Evolutionary conservation across 805 yeast species (phyloP).

Genomic region (Ogataea nonfermentans): DNA sequence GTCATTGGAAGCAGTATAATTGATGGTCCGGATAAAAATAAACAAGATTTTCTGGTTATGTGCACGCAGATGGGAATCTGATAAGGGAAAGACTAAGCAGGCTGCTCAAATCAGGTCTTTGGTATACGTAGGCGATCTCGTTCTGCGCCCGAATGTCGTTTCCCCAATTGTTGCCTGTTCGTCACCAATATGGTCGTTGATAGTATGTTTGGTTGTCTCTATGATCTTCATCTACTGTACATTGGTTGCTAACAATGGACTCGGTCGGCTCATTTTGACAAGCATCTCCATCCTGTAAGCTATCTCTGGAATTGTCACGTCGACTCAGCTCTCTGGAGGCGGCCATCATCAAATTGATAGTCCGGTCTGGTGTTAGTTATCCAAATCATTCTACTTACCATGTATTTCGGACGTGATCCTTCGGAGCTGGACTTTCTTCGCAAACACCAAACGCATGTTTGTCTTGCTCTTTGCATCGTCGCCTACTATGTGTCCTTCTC

Average conservation of each 20-base stretch:
- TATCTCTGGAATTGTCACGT: conserved; percentile 11
- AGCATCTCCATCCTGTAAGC: conserved; percentile 1
- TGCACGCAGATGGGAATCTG: neutral
- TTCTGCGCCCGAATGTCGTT: no score
- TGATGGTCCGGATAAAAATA: conserved; percentile 1
- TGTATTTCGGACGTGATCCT: conserved; percentile 23
- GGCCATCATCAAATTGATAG: conserved; percentile 31
- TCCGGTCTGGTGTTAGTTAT: conserved; percentile 19
- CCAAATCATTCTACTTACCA: conserved; percentile 17
- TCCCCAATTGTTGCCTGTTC: neutral
- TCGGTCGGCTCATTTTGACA: neutral
- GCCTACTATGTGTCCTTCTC: no score
- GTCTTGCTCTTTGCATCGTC: neutral
- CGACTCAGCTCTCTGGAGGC: conserved; percentile 23
- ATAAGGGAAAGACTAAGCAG: no score
- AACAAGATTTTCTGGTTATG: conserved; percentile 3
- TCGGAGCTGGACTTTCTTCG: conserved; percentile 12
- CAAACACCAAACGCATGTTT: neutral
- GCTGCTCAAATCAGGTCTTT: no score
- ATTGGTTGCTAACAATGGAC: neutral
- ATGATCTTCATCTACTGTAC: no score
- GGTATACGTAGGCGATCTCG: no score
- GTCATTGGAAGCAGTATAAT: conserved; percentile 18
- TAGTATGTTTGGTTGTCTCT: neutral
- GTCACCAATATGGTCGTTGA: conserved; percentile 15